phyloP scores from a whole-genome alignment of 129 eudicot genomes.

The Lonicera japonica region DNA sequence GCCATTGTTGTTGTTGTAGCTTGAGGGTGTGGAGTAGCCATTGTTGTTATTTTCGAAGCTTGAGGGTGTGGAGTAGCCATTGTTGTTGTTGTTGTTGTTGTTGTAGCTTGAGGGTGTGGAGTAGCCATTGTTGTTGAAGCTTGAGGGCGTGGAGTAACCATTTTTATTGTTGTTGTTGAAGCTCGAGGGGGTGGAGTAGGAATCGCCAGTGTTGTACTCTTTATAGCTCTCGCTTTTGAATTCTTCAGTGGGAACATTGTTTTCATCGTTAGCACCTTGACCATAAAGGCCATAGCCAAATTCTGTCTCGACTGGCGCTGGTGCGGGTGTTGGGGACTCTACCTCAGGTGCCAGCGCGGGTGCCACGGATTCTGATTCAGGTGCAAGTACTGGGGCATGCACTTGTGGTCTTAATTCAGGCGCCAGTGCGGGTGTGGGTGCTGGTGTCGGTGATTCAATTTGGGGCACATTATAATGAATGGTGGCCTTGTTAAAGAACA shows the following conservation, averaged over 20 bases:
- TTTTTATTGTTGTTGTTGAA: conserved; percentile 11
- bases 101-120: conserved; percentile 18
- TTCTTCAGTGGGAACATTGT: background rate
- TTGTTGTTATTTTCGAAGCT: conserved; percentile 23
- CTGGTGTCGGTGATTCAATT: background rate
- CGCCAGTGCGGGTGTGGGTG: conserved; percentile 15
- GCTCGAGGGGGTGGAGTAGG: too few relatives aligned
- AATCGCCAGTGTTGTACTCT: conserved; percentile 9
- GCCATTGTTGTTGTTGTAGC: conserved; percentile 14
- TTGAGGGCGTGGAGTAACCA: conserved; percentile 14
- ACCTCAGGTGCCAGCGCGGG: conserved; percentile 12
- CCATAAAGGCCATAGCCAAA: conserved; percentile 55
- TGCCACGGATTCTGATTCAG: background rate
- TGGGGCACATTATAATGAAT: conserved; percentile 17
- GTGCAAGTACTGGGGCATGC: conserved; percentile 7
- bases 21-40: too few relatives aligned
- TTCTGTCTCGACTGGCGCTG: conserved; percentile 24
- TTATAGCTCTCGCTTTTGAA: conserved; percentile 8
- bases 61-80: conserved; percentile 12
- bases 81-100: conserved; percentile 17
- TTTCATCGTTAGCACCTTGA: conserved; percentile 14
- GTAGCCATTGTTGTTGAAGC: conserved; percentile 18
- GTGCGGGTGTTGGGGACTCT: conserved; percentile 11
- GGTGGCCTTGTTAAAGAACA: conserved; percentile 38
- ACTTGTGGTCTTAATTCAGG: background rate